phyloP scores from a whole-genome alignment of 2,329 filamentous ascomycete species.

The Didymella pomorum region DNA sequence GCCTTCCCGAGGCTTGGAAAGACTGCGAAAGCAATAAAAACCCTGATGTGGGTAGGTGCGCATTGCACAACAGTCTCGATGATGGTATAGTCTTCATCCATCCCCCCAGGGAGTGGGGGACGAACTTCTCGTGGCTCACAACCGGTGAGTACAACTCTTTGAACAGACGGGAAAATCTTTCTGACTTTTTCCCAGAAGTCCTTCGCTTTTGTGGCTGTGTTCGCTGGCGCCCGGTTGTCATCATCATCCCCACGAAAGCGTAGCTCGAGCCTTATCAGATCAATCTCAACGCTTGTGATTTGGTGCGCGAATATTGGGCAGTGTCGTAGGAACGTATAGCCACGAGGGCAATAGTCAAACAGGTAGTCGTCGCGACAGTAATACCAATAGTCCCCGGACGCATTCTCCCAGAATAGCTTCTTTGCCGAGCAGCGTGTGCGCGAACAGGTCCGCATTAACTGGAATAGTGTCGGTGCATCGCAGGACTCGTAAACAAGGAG shows the following conservation, averaged over 20 bases:
- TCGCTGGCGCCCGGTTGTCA: not conserved
- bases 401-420: slow-evolving; percentile 17
- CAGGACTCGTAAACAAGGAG: slow-evolving; percentile 33
- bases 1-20: not conserved
- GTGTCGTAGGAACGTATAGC: not conserved
- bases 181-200: slow-evolving; percentile 1
- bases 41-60: not conserved
- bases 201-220: not conserved
- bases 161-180: not conserved
- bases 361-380: not conserved
- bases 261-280: not conserved
- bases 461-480: slow-evolving; percentile 13
- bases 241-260: not conserved
- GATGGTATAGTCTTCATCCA: not conserved
- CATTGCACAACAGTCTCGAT: slow-evolving; percentile 1
- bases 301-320: not conserved
- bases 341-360: not conserved
- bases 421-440: slow-evolving; percentile 4
- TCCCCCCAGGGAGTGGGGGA: not conserved
- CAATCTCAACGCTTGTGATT: not conserved
- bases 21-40: not conserved
- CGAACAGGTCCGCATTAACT: slow-evolving; percentile 16
- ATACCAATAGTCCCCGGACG: slow-evolving; percentile 3
- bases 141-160: not conserved
- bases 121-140: not conserved